Evolutionary conservation across 768 basidiomycete species (phyloP).

Genomic region (Trametes gibbosa): DNA sequence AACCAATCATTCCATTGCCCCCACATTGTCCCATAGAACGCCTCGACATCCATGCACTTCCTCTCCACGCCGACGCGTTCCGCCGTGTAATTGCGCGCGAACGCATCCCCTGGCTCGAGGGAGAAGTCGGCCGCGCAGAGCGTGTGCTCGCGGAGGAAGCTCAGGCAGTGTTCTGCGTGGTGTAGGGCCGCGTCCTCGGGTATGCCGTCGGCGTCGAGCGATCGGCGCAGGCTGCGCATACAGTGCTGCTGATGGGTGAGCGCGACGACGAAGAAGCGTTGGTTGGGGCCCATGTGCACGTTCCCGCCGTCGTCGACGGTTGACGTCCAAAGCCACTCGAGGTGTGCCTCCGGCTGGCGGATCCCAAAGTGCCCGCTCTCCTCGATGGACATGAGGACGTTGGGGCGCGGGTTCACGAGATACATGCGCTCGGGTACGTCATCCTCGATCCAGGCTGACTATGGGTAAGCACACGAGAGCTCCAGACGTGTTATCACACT

Average conservation of each 20-base stretch:
- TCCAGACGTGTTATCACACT: neutral
- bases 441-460: constrained; percentile 13
- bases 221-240: constrained; percentile 26
- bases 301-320: constrained; percentile 18
- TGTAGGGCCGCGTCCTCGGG: neutral
- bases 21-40: constrained; percentile 27
- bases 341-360: neutral
- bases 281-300: constrained; percentile 26
- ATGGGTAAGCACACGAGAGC: neutral
- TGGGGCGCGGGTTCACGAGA: neutral
- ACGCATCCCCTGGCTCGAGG: constrained; percentile 1
- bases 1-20: constrained; percentile 13
- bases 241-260: constrained; percentile 26
- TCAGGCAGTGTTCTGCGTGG: constrained; percentile 14
- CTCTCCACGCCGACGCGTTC: constrained; percentile 1
- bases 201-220: constrained; percentile 15
- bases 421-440: constrained; percentile 9
- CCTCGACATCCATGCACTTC: constrained; percentile 9
- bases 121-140: constrained; percentile 11
- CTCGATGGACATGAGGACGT: constrained; percentile 5
- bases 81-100: neutral
- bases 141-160: constrained; percentile 8
- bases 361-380: constrained; percentile 4
- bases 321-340: constrained; percentile 6
- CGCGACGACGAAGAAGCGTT: constrained; percentile 26